phyloP scores from a whole-genome alignment of 208 protist genomes.

The Acanthamoeba polyphaga region DNA sequence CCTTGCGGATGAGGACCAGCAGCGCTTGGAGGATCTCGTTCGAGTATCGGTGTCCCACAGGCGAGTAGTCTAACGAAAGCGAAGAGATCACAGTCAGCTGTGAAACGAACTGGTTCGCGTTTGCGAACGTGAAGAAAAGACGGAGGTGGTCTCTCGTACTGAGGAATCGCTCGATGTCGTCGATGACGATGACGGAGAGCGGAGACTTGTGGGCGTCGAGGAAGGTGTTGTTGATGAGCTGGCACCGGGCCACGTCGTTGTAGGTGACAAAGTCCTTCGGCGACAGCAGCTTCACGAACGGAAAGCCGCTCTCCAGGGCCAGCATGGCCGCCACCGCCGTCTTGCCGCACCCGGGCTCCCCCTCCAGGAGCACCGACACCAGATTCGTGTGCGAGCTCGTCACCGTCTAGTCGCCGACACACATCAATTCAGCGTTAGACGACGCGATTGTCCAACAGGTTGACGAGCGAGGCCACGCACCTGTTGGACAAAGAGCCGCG shows the following conservation, averaged over 20 bases:
- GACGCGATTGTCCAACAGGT: too few species aligned
- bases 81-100: neutral
- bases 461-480: too few species aligned
- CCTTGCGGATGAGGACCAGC: slow-evolving; percentile 96
- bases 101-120: neutral
- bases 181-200: slow-evolving; percentile 97
- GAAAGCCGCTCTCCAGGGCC: slow-evolving; percentile 93
- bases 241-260: slow-evolving; percentile 82
- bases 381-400: slow-evolving; percentile 84
- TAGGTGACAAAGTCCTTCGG: slow-evolving; percentile 95
- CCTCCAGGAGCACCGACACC: slow-evolving; percentile 95
- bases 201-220: slow-evolving; percentile 99
- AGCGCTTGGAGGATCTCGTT: slow-evolving; percentile 98
- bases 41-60: slow-evolving; percentile 98
- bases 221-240: slow-evolving; percentile 97
- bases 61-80: slow-evolving; percentile 95
- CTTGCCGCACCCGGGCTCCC: slow-evolving; percentile 94
- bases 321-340: slow-evolving; percentile 96
- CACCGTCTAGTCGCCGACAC: slow-evolving; percentile 82
- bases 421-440: too few species aligned
- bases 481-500: slow-evolving; percentile 91
- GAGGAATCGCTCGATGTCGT: slow-evolving; percentile 97
- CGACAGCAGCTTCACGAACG: slow-evolving; percentile 98
- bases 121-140: slow-evolving; percentile 20
- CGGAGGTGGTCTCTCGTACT: slow-evolving; percentile 54